phyloP scores from a whole-genome alignment of 495 filamentous ascomycete genomes.

The Xylaria scruposa region DNA sequence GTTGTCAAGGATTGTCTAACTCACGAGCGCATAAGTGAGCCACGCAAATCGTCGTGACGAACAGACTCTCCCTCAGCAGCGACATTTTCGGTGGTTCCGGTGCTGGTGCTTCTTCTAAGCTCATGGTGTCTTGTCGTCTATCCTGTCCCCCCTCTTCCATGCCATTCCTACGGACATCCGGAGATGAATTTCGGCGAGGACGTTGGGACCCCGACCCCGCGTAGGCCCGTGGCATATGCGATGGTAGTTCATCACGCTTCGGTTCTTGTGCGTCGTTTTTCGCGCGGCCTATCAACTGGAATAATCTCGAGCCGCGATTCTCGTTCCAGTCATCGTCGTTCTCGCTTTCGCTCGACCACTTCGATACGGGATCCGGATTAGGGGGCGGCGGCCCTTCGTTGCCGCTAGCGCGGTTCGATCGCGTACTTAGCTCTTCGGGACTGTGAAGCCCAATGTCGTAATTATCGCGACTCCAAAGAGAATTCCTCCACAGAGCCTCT shows the following conservation, averaged over 20 bases:
- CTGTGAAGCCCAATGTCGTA: constrained; percentile 29
- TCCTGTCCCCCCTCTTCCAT: background rate
- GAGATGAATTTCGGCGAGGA: background rate
- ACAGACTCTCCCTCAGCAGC: constrained; percentile 18
- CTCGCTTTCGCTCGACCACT: constrained; percentile 35
- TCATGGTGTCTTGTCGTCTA: background rate
- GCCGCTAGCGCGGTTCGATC: background rate
- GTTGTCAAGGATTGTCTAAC: constrained; percentile 9
- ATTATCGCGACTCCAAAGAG: constrained; percentile 34
- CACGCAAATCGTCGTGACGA: constrained; percentile 38
- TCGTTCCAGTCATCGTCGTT: constrained; percentile 10
- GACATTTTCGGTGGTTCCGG: background rate
- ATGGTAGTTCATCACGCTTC: background rate
- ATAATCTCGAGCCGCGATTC: constrained; percentile 1
- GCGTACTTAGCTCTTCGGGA: constrained; percentile 23
- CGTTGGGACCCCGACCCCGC: background rate
- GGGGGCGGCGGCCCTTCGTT: background rate
- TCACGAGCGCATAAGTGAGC: constrained; percentile 41
- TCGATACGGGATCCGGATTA: constrained; percentile 25
- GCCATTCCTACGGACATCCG: background rate
- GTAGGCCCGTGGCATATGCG: background rate
- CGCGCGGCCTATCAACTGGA: background rate
- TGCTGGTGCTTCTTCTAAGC: background rate
- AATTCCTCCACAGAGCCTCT: constrained; percentile 15
- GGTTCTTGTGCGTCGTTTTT: background rate